phyloP scores from a whole-genome alignment of 345 rosid genomes.

The Brassica nigra region DNA sequence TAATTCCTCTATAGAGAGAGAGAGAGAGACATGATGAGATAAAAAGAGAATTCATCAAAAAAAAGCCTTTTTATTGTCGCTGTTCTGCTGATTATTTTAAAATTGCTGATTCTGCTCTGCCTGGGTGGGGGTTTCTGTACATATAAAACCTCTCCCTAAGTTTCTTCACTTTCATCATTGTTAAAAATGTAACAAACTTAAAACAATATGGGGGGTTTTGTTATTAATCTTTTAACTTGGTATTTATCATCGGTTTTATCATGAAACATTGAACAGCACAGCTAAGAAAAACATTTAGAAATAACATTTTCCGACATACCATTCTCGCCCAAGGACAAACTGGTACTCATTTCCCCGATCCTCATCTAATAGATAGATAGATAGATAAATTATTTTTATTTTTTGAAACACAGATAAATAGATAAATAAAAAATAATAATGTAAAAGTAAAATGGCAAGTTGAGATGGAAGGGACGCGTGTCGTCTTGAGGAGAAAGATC shows the following conservation, averaged over 20 bases:
- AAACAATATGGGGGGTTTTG: neutral
- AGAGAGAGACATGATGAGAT: neutral
- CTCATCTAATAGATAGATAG: too few relatives aligned
- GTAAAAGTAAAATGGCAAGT: too few relatives aligned
- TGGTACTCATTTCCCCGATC: too few relatives aligned
- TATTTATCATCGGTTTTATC: neutral
- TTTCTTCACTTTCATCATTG: conserved; percentile 34
- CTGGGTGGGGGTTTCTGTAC: conserved; percentile 29
- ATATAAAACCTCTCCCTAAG: conserved; percentile 26
- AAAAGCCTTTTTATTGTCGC: conserved; percentile 15
- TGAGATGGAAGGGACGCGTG: too few relatives aligned
- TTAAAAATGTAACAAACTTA: neutral
- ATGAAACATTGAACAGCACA: neutral
- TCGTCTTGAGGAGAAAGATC: too few relatives aligned
- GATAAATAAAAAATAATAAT: too few relatives aligned
- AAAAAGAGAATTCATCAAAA: neutral
- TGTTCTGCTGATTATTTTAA: conserved; percentile 23
- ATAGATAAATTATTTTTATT: too few relatives aligned
- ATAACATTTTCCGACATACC: too few relatives aligned
- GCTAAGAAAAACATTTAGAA: too few relatives aligned
- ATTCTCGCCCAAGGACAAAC: too few relatives aligned
- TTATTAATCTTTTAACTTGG: neutral
- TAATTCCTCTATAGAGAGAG: conserved; percentile 14
- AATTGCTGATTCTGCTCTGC: conserved; percentile 33
- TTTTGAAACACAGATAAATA: too few relatives aligned